Evolutionary conservation across 257 asterid species (phyloP), one percentile per base, ranked within the genome.

Genomic region (Datura wrightii): DNA sequence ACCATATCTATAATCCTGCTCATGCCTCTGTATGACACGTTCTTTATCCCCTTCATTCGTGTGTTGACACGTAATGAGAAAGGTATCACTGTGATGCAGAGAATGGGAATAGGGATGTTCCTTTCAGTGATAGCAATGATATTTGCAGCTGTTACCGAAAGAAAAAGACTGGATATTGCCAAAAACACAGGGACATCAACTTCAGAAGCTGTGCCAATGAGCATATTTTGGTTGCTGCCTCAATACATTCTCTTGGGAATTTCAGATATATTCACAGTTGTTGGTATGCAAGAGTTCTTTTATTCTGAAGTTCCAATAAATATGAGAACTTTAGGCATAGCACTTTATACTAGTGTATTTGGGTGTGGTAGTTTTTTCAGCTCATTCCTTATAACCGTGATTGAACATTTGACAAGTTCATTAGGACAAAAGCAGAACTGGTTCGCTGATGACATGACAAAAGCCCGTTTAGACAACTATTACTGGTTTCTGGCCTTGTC

Each of bases 271-370:
- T 97, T 97, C 84, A 97, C 99, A 0, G 99, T 97, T 0, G 99
- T 97, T 0, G 99, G 99, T 46, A 95, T 97, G 99, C 99, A 97
- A 79, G 99, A 95, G 86, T 97, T 89, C 83, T 97, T 97, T 89
- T 95, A 92, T 19, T 89, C 94, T 0, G 95, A 95, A 80, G 99
- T 97, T n/a, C 99, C 99, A 0, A 81, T 46, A 24, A 86, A 87
- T 16, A 93, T 95, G 97, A 89, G 97, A 85, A 95, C 99, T 0
- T 90, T 94, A 94, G 99, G 99, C 10, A 93, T 97, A 9, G 98
- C 98, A 2, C 90, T 97, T 4, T 93, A 93, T 37, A 94, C 99
- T 8, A 97, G 99, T 41, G 99, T 95, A 14, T 97, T 97, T 9
- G 99, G 99, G 37, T 74, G 59, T 69, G 78, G 78, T 39, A 69